Evolutionary conservation across 1,284 basidiomycete genomes (phyloP).

Genomic region (Neolentinus lepideus): DNA sequence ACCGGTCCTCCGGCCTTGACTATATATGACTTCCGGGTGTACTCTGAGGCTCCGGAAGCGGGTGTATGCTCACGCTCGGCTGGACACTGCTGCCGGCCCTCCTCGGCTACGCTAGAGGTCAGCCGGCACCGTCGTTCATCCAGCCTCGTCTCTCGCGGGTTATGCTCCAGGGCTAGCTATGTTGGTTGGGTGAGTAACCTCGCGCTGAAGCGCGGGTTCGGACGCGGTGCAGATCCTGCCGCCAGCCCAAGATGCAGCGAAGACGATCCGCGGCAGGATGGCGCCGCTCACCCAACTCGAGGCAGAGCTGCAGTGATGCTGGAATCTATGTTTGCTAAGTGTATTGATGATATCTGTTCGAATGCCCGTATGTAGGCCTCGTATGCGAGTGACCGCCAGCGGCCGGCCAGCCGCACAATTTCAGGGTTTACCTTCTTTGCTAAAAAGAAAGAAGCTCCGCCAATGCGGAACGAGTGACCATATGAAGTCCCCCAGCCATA

Average conservation of each 20-base stretch:
- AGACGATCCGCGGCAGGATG: background rate
- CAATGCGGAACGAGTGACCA: slow-evolving; percentile 31
- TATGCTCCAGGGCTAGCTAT: background rate
- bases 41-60: background rate
- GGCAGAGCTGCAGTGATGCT: background rate
- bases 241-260: background rate
- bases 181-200: background rate
- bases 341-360: slow-evolving; percentile 8
- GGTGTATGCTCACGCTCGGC: background rate
- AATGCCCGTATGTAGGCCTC: slow-evolving; percentile 22
- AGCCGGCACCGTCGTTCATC: background rate
- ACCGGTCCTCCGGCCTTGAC: background rate
- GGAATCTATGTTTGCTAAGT: slow-evolving; percentile 7
- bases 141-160: background rate
- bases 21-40: background rate
- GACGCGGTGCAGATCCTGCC: background rate
- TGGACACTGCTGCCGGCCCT: background rate
- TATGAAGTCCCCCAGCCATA: slow-evolving; percentile 23
- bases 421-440: slow-evolving; percentile 21
- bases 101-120: background rate
- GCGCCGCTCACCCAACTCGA: background rate
- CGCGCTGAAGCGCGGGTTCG: background rate
- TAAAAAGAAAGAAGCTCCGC: slow-evolving; percentile 26
- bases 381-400: slow-evolving; percentile 27
- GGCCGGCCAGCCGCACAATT: slow-evolving; percentile 18